Evolutionary conservation across 805 yeast genomes (phyloP).

Genomic region (Wickerhamiella hasegawae): DNA sequence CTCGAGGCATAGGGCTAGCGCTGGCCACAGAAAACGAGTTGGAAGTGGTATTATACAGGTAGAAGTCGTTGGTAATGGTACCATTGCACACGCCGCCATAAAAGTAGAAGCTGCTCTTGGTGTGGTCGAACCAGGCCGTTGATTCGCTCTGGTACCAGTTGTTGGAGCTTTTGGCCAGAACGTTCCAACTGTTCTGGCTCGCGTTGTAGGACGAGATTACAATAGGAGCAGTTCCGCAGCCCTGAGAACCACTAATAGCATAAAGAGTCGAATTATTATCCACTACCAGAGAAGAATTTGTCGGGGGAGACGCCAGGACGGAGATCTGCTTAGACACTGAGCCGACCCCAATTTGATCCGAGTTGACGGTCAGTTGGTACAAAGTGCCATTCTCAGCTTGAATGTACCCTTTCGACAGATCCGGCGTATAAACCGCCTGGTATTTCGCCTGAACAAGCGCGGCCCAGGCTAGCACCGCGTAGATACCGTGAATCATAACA

Average conservation of each 20-base stretch:
- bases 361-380: no score
- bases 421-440: no score
- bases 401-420: no score
- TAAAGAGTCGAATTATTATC: slow-evolving; percentile 7
- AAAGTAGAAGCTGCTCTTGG: slow-evolving; percentile 13
- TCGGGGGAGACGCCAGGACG: slow-evolving; percentile 19
- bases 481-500: no score
- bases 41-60: slow-evolving; percentile 12
- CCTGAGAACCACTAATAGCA: slow-evolving; percentile 6
- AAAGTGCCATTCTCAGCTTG: no score
- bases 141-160: slow-evolving; percentile 14
- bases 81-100: slow-evolving; percentile 20
- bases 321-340: no score
- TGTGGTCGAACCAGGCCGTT: slow-evolving; percentile 16
- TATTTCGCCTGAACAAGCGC: no score
- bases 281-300: slow-evolving; percentile 16
- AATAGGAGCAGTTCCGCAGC: slow-evolving; percentile 14
- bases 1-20: slow-evolving; percentile 14
- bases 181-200: slow-evolving; percentile 12
- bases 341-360: no score
- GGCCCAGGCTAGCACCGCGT: no score
- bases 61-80: slow-evolving; percentile 11
- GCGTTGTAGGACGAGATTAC: slow-evolving; percentile 13
- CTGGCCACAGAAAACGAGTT: slow-evolving; percentile 7
- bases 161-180: slow-evolving; percentile 11